Percentiles rank a stretch among this genome's conserved stretches.
Evolutionary conservation across 805 yeast species (phyloP).

Genomic region (Saccharomycopsis sp.): DNA sequence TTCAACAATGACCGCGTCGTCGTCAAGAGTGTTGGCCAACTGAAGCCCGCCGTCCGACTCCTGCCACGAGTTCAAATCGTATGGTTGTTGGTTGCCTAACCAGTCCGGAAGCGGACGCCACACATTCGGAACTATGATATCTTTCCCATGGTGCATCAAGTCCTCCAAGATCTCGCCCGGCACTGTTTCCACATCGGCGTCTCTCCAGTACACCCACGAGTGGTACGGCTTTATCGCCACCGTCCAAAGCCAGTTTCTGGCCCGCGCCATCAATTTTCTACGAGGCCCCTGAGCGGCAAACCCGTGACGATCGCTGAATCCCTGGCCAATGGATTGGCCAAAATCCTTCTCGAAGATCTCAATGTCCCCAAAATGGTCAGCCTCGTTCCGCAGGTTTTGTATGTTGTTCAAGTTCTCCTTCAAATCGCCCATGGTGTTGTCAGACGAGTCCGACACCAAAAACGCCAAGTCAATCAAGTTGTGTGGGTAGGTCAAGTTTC

Average conservation of each 20-base stretch:
- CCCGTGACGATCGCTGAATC: slow-evolving; percentile 88
- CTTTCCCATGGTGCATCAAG: slow-evolving; percentile 83
- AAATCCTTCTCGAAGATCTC: slow-evolving; percentile 85
- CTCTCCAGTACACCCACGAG: slow-evolving; percentile 96
- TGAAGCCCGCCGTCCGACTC: slow-evolving; percentile 77
- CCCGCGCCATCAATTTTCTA: slow-evolving; percentile 90
- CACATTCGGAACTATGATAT: slow-evolving; percentile 90
- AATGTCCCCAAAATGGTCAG: slow-evolving; percentile 69
- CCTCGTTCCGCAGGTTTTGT: slow-evolving; percentile 55
- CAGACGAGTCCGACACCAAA: slow-evolving; percentile 71
- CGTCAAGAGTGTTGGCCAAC: slow-evolving; percentile 68
- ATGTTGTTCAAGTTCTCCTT: slow-evolving; percentile 46
- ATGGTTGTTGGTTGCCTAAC: slow-evolving; percentile 78
- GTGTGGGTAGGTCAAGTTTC: slow-evolving; percentile 83
- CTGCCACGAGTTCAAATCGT: slow-evolving; percentile 79
- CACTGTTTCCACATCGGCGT: slow-evolving; percentile 90
- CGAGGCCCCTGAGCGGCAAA: slow-evolving; percentile 95
- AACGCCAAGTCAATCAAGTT: slow-evolving; percentile 71
- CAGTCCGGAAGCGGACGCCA: slow-evolving; percentile 88
- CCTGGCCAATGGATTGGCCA: slow-evolving; percentile 85
- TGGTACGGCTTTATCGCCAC: slow-evolving; percentile 87
- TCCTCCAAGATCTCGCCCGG: slow-evolving; percentile 84
- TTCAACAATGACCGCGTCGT: slow-evolving; percentile 94
- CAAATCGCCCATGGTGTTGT: slow-evolving; percentile 46
- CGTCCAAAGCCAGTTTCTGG: slow-evolving; percentile 87